Conservation (phyloP, 306 rosid genomes). For the Acacia acuminata region DNA sequence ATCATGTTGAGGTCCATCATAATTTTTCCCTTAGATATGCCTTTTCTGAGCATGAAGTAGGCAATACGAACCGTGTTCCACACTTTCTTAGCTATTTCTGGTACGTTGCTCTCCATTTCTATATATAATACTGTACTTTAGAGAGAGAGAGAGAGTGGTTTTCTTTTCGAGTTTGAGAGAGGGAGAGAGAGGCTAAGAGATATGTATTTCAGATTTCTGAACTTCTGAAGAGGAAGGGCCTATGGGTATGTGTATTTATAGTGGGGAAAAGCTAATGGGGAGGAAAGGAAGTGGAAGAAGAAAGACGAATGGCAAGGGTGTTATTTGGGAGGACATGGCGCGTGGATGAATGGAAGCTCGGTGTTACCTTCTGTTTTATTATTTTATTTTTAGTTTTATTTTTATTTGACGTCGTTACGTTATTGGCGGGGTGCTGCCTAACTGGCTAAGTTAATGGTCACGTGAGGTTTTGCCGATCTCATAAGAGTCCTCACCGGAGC, state of each 20-base stretch:
- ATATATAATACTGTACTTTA: neutral
- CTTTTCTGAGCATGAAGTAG: conserved; percentile 72
- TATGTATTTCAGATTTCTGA: neutral
- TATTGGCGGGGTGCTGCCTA: neutral
- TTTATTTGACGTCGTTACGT: neutral
- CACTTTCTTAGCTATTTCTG: conserved; percentile 51
- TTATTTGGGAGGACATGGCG: neutral
- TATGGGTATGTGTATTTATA: neutral
- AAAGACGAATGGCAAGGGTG: neutral
- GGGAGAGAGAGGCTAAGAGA: neutral
- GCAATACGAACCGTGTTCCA: conserved; percentile 71
- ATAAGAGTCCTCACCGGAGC: neutral
- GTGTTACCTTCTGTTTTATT: neutral
- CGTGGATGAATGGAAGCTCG: neutral
- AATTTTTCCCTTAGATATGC: conserved; percentile 64
- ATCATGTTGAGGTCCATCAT: conserved; percentile 67
- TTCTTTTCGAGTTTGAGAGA: neutral
- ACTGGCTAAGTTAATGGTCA: neutral
- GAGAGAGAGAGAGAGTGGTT: conserved; percentile 32
- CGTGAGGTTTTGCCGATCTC: neutral
- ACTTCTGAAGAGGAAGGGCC: neutral
- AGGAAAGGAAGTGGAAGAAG: neutral
- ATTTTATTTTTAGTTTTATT: neutral
- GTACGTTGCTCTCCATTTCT: conserved; percentile 51
- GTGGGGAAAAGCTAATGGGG: neutral